These are phyloP conservation scores for Saccharomycopsis sp. DNA, from an alignment of 805 yeast species.

Conservation along the genomic window DNA sequence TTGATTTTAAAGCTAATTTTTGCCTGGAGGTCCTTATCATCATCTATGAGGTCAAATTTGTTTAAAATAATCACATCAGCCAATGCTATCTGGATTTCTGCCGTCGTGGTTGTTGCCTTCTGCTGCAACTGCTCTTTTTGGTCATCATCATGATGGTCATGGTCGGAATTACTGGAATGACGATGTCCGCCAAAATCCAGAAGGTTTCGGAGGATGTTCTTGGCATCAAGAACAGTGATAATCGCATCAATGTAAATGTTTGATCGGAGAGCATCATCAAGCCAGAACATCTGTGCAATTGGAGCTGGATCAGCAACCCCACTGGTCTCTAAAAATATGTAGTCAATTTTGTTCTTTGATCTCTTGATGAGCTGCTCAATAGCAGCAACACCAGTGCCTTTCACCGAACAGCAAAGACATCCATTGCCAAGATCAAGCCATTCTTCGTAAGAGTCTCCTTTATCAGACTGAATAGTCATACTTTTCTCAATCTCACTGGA, in stretches of 20 bases:
- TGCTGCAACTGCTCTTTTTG: conserved; percentile 36
- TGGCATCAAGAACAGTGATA: conserved; percentile 76
- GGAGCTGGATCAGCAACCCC: conserved; percentile 99
- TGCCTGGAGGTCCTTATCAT: conserved; percentile 24
- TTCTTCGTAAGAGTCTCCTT: conserved; percentile 60
- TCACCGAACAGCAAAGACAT: conserved; percentile 92
- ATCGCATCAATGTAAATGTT: conserved; percentile 88
- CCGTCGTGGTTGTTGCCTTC: conserved; percentile 52
- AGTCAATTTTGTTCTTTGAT: conserved; percentile 70
- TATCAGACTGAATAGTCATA: conserved; percentile 54
- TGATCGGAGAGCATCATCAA: conserved; percentile 81
- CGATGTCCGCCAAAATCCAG: conserved; percentile 70
- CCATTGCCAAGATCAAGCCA: conserved; percentile 98
- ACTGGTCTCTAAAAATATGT: conserved; percentile 88
- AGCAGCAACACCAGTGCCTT: conserved; percentile 91
- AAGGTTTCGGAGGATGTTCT: conserved; percentile 56
- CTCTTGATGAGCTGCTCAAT: conserved; percentile 78
- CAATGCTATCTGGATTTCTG: conserved; percentile 82
- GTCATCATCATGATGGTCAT: conserved; percentile 27
- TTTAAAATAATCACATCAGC: conserved; percentile 81
- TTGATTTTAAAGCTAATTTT: conserved; percentile 35
- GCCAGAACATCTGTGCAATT: conserved; percentile 95
- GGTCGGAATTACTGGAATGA: conserved; percentile 36
- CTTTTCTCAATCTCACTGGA: conserved; percentile 85
- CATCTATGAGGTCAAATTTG: conserved; percentile 56